These are phyloP conservation scores for Orbilia javanica DNA, from an alignment of 2,329 filamentous ascomycete genomes.

Conservation along the genomic window DNA sequence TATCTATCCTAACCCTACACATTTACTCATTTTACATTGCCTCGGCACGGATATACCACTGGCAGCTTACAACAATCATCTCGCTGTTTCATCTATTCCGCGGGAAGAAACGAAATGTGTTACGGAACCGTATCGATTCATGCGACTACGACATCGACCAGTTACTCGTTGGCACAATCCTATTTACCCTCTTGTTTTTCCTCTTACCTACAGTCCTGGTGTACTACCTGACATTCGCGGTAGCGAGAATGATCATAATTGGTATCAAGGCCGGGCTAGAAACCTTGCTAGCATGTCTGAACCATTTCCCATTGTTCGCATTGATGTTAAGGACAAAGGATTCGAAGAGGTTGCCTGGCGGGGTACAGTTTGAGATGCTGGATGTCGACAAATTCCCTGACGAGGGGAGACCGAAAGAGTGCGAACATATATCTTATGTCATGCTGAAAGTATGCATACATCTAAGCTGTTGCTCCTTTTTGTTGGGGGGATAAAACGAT, in stretches of 20 bases:
- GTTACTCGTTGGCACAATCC: constrained; percentile 91
- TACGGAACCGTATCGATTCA: constrained; percentile 96
- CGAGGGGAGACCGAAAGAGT: constrained; percentile 30
- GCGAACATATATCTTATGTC: constrained; percentile 81
- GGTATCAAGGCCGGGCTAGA: constrained; percentile 90
- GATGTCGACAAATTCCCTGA: constrained; percentile 33
- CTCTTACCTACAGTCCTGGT: constrained; percentile 93
- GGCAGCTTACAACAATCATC: constrained; percentile 96
- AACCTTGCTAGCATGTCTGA: constrained; percentile 90
- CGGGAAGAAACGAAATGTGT: constrained; percentile 96
- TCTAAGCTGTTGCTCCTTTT: background rate
- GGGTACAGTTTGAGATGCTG: constrained; percentile 40
- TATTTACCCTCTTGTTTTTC: constrained; percentile 96
- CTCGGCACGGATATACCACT: constrained; percentile 96
- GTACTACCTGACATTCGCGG: constrained; percentile 96
- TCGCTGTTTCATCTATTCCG: constrained; percentile 99
- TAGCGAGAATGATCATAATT: constrained; percentile 94
- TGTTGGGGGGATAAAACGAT: background rate
- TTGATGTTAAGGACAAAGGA: constrained; percentile 97
- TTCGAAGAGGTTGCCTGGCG: constrained; percentile 83
- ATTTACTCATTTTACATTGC: constrained; percentile 99
- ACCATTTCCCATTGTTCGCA: constrained; percentile 97
- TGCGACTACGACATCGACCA: constrained; percentile 99
- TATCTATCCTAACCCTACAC: constrained; percentile 91
- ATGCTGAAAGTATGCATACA: constrained; percentile 77